Base-by-base conservation (phyloP, 2,329 filamentous ascomycete species). In the Cordyceps javanica region DNA sequence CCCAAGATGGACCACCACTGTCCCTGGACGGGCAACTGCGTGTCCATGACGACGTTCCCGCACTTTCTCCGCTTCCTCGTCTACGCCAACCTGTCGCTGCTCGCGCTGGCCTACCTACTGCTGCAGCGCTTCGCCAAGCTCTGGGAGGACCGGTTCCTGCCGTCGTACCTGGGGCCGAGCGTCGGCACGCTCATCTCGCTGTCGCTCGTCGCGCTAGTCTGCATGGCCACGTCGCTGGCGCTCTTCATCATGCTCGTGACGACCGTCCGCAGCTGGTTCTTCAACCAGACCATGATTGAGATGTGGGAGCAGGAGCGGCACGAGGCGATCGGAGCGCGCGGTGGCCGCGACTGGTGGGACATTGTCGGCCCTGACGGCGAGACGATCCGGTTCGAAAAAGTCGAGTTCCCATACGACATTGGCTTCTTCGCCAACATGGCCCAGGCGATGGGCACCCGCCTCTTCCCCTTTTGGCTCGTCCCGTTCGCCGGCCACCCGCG, bases 1-100 rank as follows among this genome's bases (percentile, higher is more conserved):
- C 87, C 88, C 38, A 88, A 85, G 72, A 92, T 92, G 89, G 89
- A 92, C 73, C 88, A 91, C 73, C 89, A 95, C 74, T 94, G 90
- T 68, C 89, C 90, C 3, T 94, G 90, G 90, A 93, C 89, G 3
- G 77, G 74, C 60, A 93, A 92, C 72, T 95, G 90, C 74, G 88
- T 94, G 55, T 91, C 88, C 13, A 82, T 91, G 70, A 86, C 85
- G 60, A 92, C 88, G 1, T 89, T 91, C 65, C 90, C 90, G 8
- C 87, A 93, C 73, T 94, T 94, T 71, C 62, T 91, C 48, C 88
- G 90, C 64, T 93, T 94, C 73, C 77, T 94, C 44, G 68, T 84
- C 61, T 92, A 85, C 68, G 79, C 88, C 26, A 87, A 88, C 65
- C 60, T 80, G 14, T 77, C 87, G 2, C 83, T 90, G 63, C 85